Conservation (phyloP, 2,329 filamentous ascomycete genomes). For the Clarireedia hainanense region DNA sequence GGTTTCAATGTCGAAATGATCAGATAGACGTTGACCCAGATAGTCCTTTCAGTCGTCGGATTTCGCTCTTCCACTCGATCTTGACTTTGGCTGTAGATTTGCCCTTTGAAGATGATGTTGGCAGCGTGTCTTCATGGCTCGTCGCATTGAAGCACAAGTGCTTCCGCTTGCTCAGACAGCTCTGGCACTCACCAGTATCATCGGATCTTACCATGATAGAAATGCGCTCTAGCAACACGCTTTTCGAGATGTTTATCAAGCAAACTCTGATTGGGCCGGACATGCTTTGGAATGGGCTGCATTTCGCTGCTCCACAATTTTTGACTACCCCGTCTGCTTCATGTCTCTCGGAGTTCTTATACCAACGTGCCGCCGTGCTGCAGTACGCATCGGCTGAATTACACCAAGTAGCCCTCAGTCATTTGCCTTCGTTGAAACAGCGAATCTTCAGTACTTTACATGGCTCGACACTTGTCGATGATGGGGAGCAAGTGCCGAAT, state of each 20-base stretch:
- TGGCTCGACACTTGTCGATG: slow-evolving; percentile 62
- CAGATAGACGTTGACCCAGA: slow-evolving; percentile 60
- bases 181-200: slow-evolving; percentile 81
- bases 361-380: slow-evolving; percentile 66
- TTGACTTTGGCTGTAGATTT: slow-evolving; percentile 63
- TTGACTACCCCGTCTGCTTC: slow-evolving; percentile 41
- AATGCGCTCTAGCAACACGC: slow-evolving; percentile 68
- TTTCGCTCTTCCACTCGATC: slow-evolving; percentile 78
- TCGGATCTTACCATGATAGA: slow-evolving; percentile 67
- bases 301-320: slow-evolving; percentile 55
- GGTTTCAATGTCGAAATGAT: slow-evolving; percentile 71
- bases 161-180: slow-evolving; percentile 65
- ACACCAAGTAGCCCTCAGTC: slow-evolving; percentile 63
- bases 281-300: slow-evolving; percentile 65
- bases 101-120: slow-evolving; percentile 47
- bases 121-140: slow-evolving; percentile 56
- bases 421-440: slow-evolving; percentile 62
- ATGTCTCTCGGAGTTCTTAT: slow-evolving; percentile 56
- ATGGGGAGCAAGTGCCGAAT: slow-evolving; percentile 56
- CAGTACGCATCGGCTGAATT: slow-evolving; percentile 85
- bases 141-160: slow-evolving; percentile 60
- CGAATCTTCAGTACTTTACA: slow-evolving; percentile 67
- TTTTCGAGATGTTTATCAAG: slow-evolving; percentile 67
- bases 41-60: slow-evolving; percentile 61
- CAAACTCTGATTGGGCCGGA: slow-evolving; percentile 64